Evolutionary conservation across 2,329 filamentous ascomycete genomes (phyloP).

Genomic region (Diplodia seriata): DNA sequence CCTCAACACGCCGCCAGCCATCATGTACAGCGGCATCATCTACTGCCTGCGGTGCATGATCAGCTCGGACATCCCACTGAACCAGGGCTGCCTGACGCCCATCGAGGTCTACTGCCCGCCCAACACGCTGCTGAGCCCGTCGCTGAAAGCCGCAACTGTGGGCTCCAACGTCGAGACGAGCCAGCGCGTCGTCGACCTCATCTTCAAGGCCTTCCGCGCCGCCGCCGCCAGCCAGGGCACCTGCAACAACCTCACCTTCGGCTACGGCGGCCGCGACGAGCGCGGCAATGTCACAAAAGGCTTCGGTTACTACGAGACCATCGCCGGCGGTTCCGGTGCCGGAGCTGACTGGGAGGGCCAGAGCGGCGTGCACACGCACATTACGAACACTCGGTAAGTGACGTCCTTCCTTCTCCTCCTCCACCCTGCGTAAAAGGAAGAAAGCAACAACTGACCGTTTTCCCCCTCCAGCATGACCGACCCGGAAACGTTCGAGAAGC

Average conservation of each 20-base stretch:
- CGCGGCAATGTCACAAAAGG: constrained; percentile 16
- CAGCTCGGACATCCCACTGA: constrained; percentile 49
- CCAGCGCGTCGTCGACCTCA: constrained; percentile 39
- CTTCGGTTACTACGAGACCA: constrained; percentile 80
- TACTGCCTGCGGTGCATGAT: constrained; percentile 50
- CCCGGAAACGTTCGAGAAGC: constrained; percentile 72
- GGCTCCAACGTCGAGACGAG: constrained; percentile 34
- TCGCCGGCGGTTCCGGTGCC: constrained; percentile 73
- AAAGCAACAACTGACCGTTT: background rate
- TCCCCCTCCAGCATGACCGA: constrained; percentile 68
- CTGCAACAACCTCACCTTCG: constrained; percentile 40
- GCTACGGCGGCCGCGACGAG: constrained; percentile 36
- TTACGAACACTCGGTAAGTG: constrained; percentile 70
- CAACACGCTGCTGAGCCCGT: constrained; percentile 47
- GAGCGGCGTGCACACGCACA: constrained; percentile 73
- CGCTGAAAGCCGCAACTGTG: constrained; percentile 43
- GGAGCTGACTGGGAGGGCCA: constrained; percentile 69
- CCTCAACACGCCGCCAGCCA: constrained; percentile 37
- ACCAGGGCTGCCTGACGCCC: constrained; percentile 50
- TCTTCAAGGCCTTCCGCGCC: constrained; percentile 37
- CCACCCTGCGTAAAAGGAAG: no score
- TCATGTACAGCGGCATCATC: constrained; percentile 64
- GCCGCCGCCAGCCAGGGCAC: constrained; percentile 37
- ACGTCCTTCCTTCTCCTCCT: background rate
- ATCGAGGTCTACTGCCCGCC: constrained; percentile 46